A percentile compares a stretch with the other conserved stretches of the same genome.
Evolutionary conservation across 2,329 filamentous ascomycete species (phyloP).

Genomic region (Zymoseptoria passerinii): DNA sequence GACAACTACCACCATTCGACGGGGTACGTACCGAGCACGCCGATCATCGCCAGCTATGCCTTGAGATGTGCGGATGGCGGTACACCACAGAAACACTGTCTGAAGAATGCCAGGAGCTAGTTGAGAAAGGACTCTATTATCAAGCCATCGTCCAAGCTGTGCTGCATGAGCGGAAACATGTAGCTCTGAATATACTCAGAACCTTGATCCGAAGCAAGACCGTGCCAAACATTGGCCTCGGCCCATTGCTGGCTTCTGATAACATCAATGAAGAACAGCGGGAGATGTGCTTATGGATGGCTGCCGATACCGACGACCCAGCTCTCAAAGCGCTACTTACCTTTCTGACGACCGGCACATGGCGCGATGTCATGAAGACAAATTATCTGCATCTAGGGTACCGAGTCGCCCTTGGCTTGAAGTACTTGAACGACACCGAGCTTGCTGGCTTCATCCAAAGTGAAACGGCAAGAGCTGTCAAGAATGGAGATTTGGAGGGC

Average conservation of each 20-base stretch:
- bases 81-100: slow-evolving; percentile 46
- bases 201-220: slow-evolving; percentile 59
- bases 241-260: slow-evolving; percentile 41
- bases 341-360: slow-evolving; percentile 68
- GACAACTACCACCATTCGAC: slow-evolving; percentile 54
- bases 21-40: slow-evolving; percentile 57
- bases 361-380: slow-evolving; percentile 65
- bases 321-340: slow-evolving; percentile 73
- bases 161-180: slow-evolving; percentile 60
- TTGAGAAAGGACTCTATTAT: slow-evolving; percentile 53
- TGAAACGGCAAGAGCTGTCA: slow-evolving; percentile 53
- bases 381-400: slow-evolving; percentile 65
- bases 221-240: slow-evolving; percentile 47
- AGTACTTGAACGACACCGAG: slow-evolving; percentile 55
- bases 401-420: slow-evolving; percentile 63
- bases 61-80: slow-evolving; percentile 67
- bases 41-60: slow-evolving; percentile 64
- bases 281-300: slow-evolving; percentile 54
- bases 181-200: slow-evolving; percentile 63
- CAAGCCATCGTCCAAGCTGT: slow-evolving; percentile 69
- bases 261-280: slow-evolving; percentile 50
- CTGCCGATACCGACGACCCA: slow-evolving; percentile 60
- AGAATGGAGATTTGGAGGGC: slow-evolving; percentile 65
- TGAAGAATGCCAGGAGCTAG: slow-evolving; percentile 42
- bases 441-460: slow-evolving; percentile 37